These are phyloP conservation scores for Effrenium voratum DNA, from an alignment of 73 alveolate species.

Conservation along the genomic window DNA sequence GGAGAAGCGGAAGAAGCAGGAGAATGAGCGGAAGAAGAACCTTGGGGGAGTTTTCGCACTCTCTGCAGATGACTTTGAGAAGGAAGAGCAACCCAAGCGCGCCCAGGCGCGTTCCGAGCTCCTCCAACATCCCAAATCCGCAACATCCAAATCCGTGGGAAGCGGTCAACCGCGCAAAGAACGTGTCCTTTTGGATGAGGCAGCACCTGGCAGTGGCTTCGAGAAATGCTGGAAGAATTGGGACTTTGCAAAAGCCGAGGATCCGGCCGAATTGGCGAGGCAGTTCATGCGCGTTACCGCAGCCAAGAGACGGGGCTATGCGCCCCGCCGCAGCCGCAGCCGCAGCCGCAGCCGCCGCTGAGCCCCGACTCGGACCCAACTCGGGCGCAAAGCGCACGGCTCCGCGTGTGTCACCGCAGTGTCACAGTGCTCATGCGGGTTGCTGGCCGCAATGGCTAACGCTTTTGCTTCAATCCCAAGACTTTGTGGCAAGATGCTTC, in stretches of 20 bases:
- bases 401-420: no score
- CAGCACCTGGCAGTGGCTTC: slow-evolving; percentile 62
- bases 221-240: slow-evolving; percentile 84
- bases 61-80: slow-evolving; percentile 77
- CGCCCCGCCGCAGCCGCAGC: not conserved
- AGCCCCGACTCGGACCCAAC: no score
- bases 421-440: no score
- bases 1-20: slow-evolving; percentile 62
- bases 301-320: slow-evolving; percentile 91
- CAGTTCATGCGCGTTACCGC: slow-evolving; percentile 93
- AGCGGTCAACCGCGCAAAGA: not conserved
- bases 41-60: slow-evolving; percentile 81
- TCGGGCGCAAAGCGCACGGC: no score
- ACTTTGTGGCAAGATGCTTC: no score
- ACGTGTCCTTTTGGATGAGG: not conserved
- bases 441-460: no score
- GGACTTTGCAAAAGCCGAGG: slow-evolving; percentile 78
- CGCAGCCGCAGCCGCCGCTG: not conserved
- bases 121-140: not conserved
- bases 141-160: not conserved
- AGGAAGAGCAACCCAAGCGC: slow-evolving; percentile 37
- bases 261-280: slow-evolving; percentile 89
- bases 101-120: not conserved
- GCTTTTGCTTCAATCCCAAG: no score
- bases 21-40: slow-evolving; percentile 65